These are phyloP conservation scores for Tremella mesenterica DNA, from an alignment of 768 basidiomycete genomes.

Conservation along the genomic window DNA sequence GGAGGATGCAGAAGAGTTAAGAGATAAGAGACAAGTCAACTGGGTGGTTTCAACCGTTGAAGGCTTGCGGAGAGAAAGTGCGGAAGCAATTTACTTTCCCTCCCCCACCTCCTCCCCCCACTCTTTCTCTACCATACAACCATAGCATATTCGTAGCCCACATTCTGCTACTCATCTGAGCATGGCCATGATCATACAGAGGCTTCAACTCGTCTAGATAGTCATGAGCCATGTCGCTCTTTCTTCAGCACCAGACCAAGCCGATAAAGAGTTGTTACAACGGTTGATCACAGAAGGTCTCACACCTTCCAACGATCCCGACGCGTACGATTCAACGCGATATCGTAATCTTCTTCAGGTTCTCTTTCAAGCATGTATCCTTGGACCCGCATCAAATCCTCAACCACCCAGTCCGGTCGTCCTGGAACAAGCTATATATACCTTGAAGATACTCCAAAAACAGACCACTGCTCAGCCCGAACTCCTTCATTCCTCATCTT, in stretches of 20 bases:
- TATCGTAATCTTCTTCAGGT: constrained; percentile 29
- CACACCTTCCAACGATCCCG: constrained; percentile 6
- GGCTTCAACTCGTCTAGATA: not conserved
- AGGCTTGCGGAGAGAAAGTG: not conserved
- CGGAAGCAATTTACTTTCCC: not conserved
- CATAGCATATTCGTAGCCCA: not conserved
- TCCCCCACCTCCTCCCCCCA: not conserved
- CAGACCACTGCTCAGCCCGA: constrained; percentile 23
- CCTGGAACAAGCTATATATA: constrained; percentile 14
- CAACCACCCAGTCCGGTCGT: not conserved
- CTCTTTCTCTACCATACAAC: not conserved
- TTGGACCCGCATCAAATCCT: not conserved
- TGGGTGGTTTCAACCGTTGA: no score
- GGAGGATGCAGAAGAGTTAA: no score
- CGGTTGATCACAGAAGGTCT: constrained; percentile 33
- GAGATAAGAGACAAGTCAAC: no score
- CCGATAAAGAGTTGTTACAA: constrained; percentile 18
- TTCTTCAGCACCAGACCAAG: not conserved
- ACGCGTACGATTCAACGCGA: constrained; percentile 13
- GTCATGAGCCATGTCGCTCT: not conserved
- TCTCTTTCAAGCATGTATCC: constrained; percentile 29
- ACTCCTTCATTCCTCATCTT: constrained; percentile 9
- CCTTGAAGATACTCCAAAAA: constrained; percentile 22
- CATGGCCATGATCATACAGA: no score
- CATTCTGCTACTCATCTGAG: no score